A percentile compares a stretch with the other conserved stretches of the same genome.
Evolutionary conservation across 106 monocot species (phyloP).

Genomic region (Dendrobium nobile): DNA sequence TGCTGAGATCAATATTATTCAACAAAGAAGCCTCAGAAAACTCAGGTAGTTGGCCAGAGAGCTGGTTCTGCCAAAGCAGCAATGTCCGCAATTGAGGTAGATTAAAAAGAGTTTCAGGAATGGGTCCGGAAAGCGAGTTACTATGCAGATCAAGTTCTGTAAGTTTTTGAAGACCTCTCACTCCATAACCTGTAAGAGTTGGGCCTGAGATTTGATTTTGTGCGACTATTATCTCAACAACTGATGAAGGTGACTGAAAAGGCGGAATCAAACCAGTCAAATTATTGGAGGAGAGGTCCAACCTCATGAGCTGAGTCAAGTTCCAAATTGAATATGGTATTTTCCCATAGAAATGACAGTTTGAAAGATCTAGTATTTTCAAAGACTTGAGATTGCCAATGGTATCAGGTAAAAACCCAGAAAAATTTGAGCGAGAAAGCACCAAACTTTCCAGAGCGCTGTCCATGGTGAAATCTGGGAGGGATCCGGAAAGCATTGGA

Average conservation of each 20-base stretch:
- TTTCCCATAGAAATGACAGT: conserved; percentile 32
- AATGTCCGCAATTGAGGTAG: conserved; percentile 37
- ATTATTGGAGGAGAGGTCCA: conserved; percentile 58
- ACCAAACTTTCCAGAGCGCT: conserved; percentile 28
- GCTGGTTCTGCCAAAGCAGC: conserved; percentile 27
- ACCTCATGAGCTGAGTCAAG: conserved; percentile 22
- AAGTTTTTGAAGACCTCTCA: conserved; percentile 19
- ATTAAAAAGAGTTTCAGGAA: conserved; percentile 36
- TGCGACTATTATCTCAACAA: conserved; percentile 1
- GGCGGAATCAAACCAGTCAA: conserved; percentile 45
- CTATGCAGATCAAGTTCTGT: conserved; percentile 28
- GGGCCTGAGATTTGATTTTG: conserved; percentile 27
- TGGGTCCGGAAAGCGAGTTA: conserved; percentile 41
- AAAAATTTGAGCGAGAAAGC: conserved; percentile 35
- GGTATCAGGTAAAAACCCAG: conserved; percentile 11
- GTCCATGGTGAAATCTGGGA: conserved; percentile 25
- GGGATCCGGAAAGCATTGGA: conserved; percentile 27
- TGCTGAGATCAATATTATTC: conserved; percentile 33
- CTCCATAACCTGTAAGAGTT: background rate
- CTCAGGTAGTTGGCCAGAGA: conserved; percentile 25
- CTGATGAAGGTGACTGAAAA: background rate
- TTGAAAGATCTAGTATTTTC: conserved; percentile 26
- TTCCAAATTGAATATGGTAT: conserved; percentile 45
- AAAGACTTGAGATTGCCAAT: conserved; percentile 44
- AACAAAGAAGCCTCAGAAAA: conserved; percentile 24